phyloP scores from a whole-genome alignment of 2,329 filamentous ascomycete species.

The Colletotrichum viniferum region DNA sequence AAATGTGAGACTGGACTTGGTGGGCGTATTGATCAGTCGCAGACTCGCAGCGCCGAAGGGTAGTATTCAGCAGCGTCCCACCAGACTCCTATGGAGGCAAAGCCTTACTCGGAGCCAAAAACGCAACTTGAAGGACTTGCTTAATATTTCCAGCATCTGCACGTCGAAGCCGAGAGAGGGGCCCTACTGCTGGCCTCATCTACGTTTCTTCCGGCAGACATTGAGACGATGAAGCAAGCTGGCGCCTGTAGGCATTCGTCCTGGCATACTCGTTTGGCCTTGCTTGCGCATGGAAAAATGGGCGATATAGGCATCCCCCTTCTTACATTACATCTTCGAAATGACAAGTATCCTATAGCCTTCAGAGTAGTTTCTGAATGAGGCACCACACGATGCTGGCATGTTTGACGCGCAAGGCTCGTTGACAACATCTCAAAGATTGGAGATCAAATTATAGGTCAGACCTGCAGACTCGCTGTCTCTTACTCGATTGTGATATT shows the following conservation, averaged over 20 bases:
- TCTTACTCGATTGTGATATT: neutral
- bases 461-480: neutral
- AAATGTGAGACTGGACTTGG: neutral
- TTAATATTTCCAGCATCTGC: neutral
- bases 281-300: neutral
- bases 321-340: neutral
- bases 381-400: neutral
- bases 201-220: neutral
- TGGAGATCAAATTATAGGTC: neutral
- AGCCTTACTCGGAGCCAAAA: neutral
- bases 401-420: neutral
- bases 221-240: neutral
- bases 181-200: neutral
- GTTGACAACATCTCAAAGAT: neutral
- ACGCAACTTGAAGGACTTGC: neutral
- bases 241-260: neutral
- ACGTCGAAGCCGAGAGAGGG: neutral
- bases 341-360: neutral
- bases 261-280: neutral
- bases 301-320: neutral
- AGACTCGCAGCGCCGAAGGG: neutral
- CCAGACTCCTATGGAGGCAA: neutral
- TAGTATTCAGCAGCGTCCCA: neutral
- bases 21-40: neutral
- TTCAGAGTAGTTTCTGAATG: neutral